Percentiles rank a stretch among this genome's conserved stretches.
Evolutionary conservation across 164 flowering plant species (phyloP).

Genomic region (Hamamelis virginiana): DNA sequence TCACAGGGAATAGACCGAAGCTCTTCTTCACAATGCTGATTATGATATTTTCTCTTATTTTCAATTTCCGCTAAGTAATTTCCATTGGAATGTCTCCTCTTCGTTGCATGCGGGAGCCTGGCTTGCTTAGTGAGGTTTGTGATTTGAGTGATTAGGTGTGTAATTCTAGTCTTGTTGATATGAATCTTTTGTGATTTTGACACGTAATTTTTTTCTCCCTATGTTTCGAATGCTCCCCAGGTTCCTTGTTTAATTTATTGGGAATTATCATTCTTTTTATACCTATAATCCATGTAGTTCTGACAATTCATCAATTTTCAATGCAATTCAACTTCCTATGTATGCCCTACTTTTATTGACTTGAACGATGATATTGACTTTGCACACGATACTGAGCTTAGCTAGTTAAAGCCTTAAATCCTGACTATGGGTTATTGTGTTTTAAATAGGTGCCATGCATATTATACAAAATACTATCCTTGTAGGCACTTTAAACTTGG

Average conservation of each 20-base stretch:
- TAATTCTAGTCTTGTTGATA: constrained; percentile 31
- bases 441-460: too few species aligned
- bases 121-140: constrained; percentile 15
- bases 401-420: too few species aligned
- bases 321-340: constrained; percentile 10
- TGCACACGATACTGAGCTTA: neutral
- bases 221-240: constrained; percentile 3
- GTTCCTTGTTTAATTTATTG: constrained; percentile 20
- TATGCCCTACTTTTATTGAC: neutral
- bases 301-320: constrained; percentile 24
- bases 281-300: constrained; percentile 20
- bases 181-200: constrained; percentile 21
- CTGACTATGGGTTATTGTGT: too few species aligned
- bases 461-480: too few species aligned
- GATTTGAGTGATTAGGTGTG: constrained; percentile 30
- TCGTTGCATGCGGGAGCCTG: constrained; percentile 16
- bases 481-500: too few species aligned
- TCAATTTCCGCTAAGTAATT: constrained; percentile 27
- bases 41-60: constrained; percentile 28
- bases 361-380: neutral
- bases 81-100: neutral
- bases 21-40: constrained; percentile 27
- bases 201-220: constrained; percentile 9
- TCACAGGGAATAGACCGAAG: constrained; percentile 16
- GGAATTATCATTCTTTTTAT: constrained; percentile 30